Percentiles rank a stretch among this genome's conserved stretches.
phyloP scores from a whole-genome alignment of 2,329 filamentous ascomycete genomes.

The Fusarium tanahbumbuense region DNA sequence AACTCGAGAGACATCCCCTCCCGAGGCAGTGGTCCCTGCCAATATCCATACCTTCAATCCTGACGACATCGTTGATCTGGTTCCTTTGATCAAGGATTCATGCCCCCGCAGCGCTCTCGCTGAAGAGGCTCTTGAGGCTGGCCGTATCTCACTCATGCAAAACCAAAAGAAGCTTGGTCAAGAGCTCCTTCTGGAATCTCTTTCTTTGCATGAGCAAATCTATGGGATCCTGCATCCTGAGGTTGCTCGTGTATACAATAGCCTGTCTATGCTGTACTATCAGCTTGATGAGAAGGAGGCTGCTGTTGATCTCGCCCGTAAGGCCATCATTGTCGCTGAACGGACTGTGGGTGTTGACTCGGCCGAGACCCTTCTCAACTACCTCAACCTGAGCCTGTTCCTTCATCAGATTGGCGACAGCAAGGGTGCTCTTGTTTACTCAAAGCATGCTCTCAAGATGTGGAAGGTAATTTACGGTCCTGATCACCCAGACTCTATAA shows the following conservation, averaged over 20 bases:
- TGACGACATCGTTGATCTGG: slow-evolving; percentile 90
- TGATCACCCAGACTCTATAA: slow-evolving; percentile 96
- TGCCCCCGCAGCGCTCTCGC: slow-evolving; percentile 89
- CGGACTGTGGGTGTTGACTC: slow-evolving; percentile 94
- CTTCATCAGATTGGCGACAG: slow-evolving; percentile 94
- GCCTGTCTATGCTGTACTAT: slow-evolving; percentile 94
- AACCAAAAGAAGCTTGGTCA: slow-evolving; percentile 96
- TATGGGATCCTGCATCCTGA: slow-evolving; percentile 98
- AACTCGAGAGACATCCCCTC: slow-evolving; percentile 64
- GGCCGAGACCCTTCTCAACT: slow-evolving; percentile 91
- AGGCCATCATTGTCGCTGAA: slow-evolving; percentile 96
- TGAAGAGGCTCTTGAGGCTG: slow-evolving; percentile 95
- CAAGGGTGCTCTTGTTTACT: slow-evolving; percentile 85
- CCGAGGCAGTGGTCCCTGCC: slow-evolving; percentile 58
- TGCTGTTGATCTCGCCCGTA: slow-evolving; percentile 93
- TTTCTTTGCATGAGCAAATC: slow-evolving; percentile 97
- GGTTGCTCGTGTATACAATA: slow-evolving; percentile 94
- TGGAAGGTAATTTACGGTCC: slow-evolving; percentile 98
- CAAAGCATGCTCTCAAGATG: slow-evolving; percentile 90
- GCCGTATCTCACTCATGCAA: slow-evolving; percentile 94
- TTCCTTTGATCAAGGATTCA: slow-evolving; percentile 96
- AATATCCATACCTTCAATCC: slow-evolving; percentile 70
- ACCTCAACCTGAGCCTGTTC: slow-evolving; percentile 94
- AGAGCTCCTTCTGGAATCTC: slow-evolving; percentile 92
- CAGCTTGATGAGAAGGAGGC: slow-evolving; percentile 98